Base-by-base conservation (phyloP, 805 yeast species). In the Lipomyces oligophaga region DNA sequence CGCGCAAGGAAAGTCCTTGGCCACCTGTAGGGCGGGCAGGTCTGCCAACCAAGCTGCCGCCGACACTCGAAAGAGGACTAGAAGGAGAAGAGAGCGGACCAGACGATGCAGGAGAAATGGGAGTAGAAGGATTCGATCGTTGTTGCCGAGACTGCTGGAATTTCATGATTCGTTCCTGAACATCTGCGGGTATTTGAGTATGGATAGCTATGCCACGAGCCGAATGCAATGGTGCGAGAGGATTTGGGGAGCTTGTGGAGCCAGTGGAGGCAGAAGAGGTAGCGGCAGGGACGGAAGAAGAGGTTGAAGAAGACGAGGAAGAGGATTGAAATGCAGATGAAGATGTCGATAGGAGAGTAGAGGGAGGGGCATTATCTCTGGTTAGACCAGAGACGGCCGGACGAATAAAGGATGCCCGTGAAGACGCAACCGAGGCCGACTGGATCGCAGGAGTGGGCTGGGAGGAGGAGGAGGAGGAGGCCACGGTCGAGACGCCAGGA, bases 91-190 rank as follows among this genome's bases (percentile, higher is more conserved):
- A n/a, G n/a, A n/a, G n/a, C n/a, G n/a, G n/a, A n/a, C n/a, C n/a
- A n/a, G n/a, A n/a, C n/a, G n/a, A n/a, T n/a, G n/a, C n/a, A n/a
- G n/a, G n/a, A n/a, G n/a, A n/a, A n/a, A n/a, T n/a, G n/a, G n/a
- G n/a, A n/a, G n/a, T n/a, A n/a, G n/a, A n/a, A n/a, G n/a, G n/a
- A n/a, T n/a, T n/a, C n/a, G n/a, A n/a, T n/a, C n/a, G n/a, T n/a
- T n/a, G n/a, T 48, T 79, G 80, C 57, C 96, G 76, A 60, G 83
- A 80, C 54, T 85, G 87, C 64, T 88, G 96, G 59, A 89, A 85
- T 0, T 95, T 96, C 63, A 84, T 68, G 30, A 89, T 74, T 54
- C 93, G 73, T 1, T 96, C 96, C 64, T 88, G 96, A 33, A 87
- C 76, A 53, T 85, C 90, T 8, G 93, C 81, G 22, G 59, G 45